phyloP scores from a whole-genome alignment of 1,139 yeast genomes.

The Kodamaea sp. region DNA sequence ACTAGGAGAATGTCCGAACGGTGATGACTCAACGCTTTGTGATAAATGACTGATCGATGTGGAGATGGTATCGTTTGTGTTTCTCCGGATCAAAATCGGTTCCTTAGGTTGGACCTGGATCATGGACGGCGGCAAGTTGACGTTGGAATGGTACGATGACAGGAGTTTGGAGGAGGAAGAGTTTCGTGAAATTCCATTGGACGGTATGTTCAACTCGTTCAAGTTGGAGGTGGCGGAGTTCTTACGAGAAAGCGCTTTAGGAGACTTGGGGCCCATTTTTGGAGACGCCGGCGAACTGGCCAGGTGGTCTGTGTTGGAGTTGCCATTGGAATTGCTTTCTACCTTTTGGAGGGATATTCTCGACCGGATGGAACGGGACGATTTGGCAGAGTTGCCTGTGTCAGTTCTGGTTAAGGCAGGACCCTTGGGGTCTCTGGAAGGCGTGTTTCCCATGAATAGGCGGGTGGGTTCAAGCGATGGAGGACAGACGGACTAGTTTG shows the following conservation, averaged over 20 bases:
- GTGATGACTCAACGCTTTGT: slow-evolving; percentile 11
- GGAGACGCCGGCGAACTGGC: slow-evolving; percentile 16
- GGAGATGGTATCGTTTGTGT: slow-evolving; percentile 31
- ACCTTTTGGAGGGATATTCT: slow-evolving; percentile 39
- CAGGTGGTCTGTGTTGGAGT: slow-evolving; percentile 4
- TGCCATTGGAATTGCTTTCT: slow-evolving; percentile 27
- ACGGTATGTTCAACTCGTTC: slow-evolving; percentile 8
- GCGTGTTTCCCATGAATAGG: slow-evolving; percentile 47
- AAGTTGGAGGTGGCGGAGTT: slow-evolving; percentile 26
- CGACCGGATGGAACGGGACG: slow-evolving; percentile 50
- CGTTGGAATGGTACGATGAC: slow-evolving; percentile 12
- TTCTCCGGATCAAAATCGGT: slow-evolving; percentile 56
- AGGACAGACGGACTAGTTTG: background rate
- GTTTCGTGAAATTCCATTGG: slow-evolving; percentile 15
- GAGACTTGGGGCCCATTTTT: slow-evolving; percentile 30
- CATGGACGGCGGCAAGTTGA: slow-evolving; percentile 66
- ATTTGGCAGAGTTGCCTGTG: slow-evolving; percentile 53
- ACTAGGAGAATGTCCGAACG: slow-evolving; percentile 11
- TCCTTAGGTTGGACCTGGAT: slow-evolving; percentile 64
- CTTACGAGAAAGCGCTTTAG: slow-evolving; percentile 40
- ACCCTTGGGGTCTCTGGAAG: slow-evolving; percentile 37
- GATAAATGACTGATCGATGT: slow-evolving; percentile 10
- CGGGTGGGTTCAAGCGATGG: slow-evolving; percentile 1
- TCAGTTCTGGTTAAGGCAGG: slow-evolving; percentile 55
- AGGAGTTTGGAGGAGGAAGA: slow-evolving; percentile 12